Evolutionary conservation across 305 asterid genomes (phyloP).

Genomic region (Fraxinus angustifolia): DNA sequence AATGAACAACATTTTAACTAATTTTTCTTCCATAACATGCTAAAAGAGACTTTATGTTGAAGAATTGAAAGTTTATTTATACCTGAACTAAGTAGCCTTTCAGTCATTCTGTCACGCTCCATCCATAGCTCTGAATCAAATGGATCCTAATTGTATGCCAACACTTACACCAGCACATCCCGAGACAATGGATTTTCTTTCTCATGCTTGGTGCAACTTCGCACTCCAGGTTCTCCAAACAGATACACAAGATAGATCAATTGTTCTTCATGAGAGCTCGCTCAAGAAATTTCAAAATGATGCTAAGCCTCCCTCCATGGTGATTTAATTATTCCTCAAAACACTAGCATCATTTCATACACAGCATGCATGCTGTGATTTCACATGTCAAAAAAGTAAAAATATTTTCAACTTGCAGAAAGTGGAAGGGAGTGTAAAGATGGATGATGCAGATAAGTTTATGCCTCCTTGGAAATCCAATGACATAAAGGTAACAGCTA

Average conservation of each 20-base stretch:
- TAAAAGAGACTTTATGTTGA: not conserved
- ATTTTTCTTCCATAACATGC: not conserved
- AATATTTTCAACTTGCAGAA: conserved; percentile 41
- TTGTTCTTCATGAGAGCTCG: conserved; percentile 48
- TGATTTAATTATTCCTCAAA: conserved; percentile 25
- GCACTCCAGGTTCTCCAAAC: conserved; percentile 73
- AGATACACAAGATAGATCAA: conserved; percentile 44
- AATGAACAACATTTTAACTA: not conserved
- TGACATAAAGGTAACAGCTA: conserved; percentile 62
- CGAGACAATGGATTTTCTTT: conserved; percentile 86
- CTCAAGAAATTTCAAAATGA: conserved; percentile 36
- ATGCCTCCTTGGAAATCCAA: conserved; percentile 76
- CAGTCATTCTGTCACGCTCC: conserved; percentile 21
- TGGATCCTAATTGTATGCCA: conserved; percentile 49
- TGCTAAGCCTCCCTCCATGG: conserved; percentile 39
- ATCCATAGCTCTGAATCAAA: conserved; percentile 34
- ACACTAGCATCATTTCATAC: not conserved
- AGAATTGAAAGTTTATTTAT: not conserved
- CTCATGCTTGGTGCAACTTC: conserved; percentile 76
- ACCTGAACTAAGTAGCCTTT: conserved; percentile 15
- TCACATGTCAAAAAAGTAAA: conserved; percentile 4
- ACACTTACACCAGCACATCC: conserved; percentile 83
- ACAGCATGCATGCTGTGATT: not conserved
- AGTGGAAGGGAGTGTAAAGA: conserved; percentile 43
- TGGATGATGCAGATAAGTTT: conserved; percentile 56